phyloP scores from a whole-genome alignment of 805 yeast genomes.

The Suhomyces xylopsoci region DNA sequence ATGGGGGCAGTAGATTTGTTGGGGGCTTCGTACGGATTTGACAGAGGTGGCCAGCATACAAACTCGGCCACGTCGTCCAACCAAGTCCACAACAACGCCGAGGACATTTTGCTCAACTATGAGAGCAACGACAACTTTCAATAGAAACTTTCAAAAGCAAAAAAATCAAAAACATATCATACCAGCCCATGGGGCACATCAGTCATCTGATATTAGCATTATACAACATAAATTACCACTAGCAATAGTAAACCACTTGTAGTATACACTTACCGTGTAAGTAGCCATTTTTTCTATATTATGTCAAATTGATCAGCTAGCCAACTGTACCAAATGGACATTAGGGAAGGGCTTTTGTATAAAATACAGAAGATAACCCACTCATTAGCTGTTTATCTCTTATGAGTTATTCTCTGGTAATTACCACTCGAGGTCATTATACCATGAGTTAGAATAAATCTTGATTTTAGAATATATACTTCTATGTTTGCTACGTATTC shows the following conservation, averaged over 20 bases:
- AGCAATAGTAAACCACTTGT: too few species aligned
- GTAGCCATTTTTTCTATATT: too few species aligned
- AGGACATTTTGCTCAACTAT: constrained; percentile 2
- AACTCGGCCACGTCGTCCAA: constrained; percentile 1
- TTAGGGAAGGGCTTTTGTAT: too few species aligned
- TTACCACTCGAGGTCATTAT: too few species aligned
- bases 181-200: neutral
- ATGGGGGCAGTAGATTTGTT: constrained; percentile 15
- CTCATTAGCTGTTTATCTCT: too few species aligned
- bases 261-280: neutral
- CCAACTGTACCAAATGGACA: too few species aligned
- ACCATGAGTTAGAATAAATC: too few species aligned
- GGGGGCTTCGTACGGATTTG: constrained; percentile 15
- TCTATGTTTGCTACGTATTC: too few species aligned
- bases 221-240: neutral
- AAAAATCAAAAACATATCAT: neutral
- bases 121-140: neutral
- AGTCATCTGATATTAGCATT: neutral
- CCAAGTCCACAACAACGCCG: neutral
- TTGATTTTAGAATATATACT: too few species aligned
- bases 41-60: neutral
- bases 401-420: too few species aligned
- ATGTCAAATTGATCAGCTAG: too few species aligned
- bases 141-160: neutral
- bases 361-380: too few species aligned